Base-by-base conservation (phyloP, 1,139 yeast genomes). In the Trichomonascaceae sp. region DNA sequence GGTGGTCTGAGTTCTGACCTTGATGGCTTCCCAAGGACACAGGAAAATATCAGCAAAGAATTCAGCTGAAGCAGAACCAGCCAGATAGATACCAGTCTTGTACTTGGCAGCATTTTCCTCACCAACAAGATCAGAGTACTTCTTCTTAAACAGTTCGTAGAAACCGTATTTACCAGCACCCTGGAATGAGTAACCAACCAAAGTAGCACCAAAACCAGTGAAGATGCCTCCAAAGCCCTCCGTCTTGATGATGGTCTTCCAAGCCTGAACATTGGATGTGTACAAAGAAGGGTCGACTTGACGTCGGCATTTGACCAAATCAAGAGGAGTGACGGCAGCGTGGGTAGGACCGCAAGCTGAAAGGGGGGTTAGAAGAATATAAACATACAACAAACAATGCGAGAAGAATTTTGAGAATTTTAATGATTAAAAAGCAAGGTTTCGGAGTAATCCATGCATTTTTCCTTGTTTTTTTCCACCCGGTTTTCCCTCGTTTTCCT, bases 151-250 rank as follows among this genome's bases (percentile, higher is more conserved):
- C 64, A 76, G 79, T 73, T 91, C 97, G 73, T 91, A 91, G 72
- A 89, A 85, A 47, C 98, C 97, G 73, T 90, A 91, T 74, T 91
- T 91, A 65, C 96, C 96, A 56, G 96, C 96, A 65, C 98, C 97
- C 74, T 91, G 98, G 65, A 89, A 75, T 13, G 96, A 84, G 74
- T 91, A 91, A 46, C 97, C 97, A 58, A 90, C 78, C 61, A 87
- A 81, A 4, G 97, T 91, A 48, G 97, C 96, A 48, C 96, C 95
- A 62, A 88, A 68, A 64, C 97, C 97, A 18, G 95, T 85, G 72
- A 82, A 85, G 56, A 90, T 75, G 52, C 88, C 90, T 56, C 81
- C 82, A 50, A 75, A 53, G 43, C 98, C 97, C 68, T 82, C 85
- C 30, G 84, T 78, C 63, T 79, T 80, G 62, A 87, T 70, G 66